These are phyloP conservation scores for Thuidium tamariscinum DNA, from an alignment of 225 moss, liverwort and hornwort genomes.

Conservation along the genomic window DNA sequence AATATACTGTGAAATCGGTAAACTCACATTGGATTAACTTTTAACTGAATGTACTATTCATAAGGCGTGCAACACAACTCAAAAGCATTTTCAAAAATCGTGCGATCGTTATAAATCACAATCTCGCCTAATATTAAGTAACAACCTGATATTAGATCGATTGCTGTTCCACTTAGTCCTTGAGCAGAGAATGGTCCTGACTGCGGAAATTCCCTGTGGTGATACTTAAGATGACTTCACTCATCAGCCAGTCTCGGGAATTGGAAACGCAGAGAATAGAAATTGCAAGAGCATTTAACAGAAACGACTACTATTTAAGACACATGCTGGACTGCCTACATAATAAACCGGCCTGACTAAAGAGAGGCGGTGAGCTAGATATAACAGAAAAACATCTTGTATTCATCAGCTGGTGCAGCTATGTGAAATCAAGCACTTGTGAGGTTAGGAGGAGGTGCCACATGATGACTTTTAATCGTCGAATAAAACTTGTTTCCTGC, in stretches of 20 bases:
- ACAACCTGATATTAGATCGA: slow-evolving; percentile 6
- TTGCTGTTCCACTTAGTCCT: background rate
- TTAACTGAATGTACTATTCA: background rate
- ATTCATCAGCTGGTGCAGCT: background rate
- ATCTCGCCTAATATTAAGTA: background rate
- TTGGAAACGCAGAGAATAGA: background rate
- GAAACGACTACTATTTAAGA: background rate
- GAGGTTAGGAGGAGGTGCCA: background rate
- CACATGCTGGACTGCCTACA: background rate
- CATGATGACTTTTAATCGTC: background rate
- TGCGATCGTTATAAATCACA: background rate
- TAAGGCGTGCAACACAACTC: background rate
- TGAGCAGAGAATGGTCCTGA: background rate
- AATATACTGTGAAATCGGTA: background rate
- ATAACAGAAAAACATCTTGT: background rate
- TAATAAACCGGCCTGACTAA: background rate
- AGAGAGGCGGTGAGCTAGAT: background rate
- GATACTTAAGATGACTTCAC: background rate
- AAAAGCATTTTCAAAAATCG: background rate
- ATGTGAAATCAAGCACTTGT: background rate
- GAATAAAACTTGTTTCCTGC: background rate
- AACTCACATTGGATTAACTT: background rate
- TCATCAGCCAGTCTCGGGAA: background rate
- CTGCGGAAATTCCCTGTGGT: slow-evolving; percentile 6
- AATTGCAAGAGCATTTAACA: background rate